A percentile compares a stretch with the other conserved stretches of the same genome.
These are phyloP conservation scores for Arthrobotrys musiformis DNA, from an alignment of 2,329 filamentous ascomycete genomes.

Conservation along the genomic window DNA sequence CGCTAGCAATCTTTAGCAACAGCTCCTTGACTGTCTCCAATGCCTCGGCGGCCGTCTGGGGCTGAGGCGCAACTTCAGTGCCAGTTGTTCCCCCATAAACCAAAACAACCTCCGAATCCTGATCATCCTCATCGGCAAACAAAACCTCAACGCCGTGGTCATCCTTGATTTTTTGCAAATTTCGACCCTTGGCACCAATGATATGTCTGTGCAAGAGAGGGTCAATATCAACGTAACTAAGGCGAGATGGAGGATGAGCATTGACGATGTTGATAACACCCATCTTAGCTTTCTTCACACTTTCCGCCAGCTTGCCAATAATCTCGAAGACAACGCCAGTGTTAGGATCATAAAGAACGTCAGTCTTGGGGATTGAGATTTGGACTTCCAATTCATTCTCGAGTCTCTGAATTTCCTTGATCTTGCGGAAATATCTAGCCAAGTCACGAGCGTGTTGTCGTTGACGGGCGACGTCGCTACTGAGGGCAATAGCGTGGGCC, in stretches of 20 bases:
- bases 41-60: constrained; percentile 71
- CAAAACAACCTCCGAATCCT: constrained; percentile 65
- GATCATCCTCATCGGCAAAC: constrained; percentile 65
- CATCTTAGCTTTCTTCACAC: constrained; percentile 55
- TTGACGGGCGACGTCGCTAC: constrained; percentile 67
- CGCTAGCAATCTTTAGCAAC: constrained; percentile 68
- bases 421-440: constrained; percentile 85
- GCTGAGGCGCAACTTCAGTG: constrained; percentile 65
- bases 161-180: constrained; percentile 74
- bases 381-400: constrained; percentile 68
- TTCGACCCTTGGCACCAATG: constrained; percentile 75
- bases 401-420: constrained; percentile 81
- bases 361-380: constrained; percentile 67
- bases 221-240: constrained; percentile 75
- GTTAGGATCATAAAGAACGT: constrained; percentile 56
- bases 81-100: constrained; percentile 66
- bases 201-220: constrained; percentile 82
- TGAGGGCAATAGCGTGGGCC: constrained; percentile 78
- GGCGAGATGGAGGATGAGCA: constrained; percentile 77
- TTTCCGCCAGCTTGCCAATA: constrained; percentile 79
- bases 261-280: constrained; percentile 76
- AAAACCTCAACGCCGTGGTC: constrained; percentile 72
- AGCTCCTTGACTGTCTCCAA: constrained; percentile 71
- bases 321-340: constrained; percentile 56
- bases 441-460: constrained; percentile 84